Conservation (phyloP, 352 stramenopile genomes). For the Globisporangium nodosum region DNA sequence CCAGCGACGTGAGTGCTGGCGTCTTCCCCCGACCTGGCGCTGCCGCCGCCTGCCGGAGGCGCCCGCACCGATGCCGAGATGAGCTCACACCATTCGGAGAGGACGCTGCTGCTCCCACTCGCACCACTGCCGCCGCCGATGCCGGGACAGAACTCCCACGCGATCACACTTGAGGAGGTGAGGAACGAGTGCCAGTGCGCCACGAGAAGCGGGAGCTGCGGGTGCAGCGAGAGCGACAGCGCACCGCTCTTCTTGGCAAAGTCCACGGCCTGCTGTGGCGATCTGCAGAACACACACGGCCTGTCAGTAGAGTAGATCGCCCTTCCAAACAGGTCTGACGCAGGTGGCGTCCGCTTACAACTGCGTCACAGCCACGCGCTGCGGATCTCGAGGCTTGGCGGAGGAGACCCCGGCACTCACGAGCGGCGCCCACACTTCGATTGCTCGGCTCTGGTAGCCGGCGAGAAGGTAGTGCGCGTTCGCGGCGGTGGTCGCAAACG, state of each 20-base stretch:
- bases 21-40: slow-evolving; percentile 1
- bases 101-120: slow-evolving; percentile 18
- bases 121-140: slow-evolving; percentile 18
- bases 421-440: slow-evolving; percentile 47
- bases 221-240: slow-evolving; percentile 39
- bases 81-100: slow-evolving; percentile 16
- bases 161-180: slow-evolving; percentile 10
- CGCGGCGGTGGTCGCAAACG: slow-evolving; percentile 20
- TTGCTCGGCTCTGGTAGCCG: slow-evolving; percentile 46
- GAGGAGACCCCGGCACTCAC: neutral
- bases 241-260: slow-evolving; percentile 48
- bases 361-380: slow-evolving; percentile 24
- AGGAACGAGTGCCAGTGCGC: slow-evolving; percentile 32
- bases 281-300: slow-evolving; percentile 14
- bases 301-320: neutral
- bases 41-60: neutral
- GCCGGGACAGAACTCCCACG: slow-evolving; percentile 17
- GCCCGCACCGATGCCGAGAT: neutral
- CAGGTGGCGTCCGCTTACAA: slow-evolving; percentile 12
- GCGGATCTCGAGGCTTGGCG: slow-evolving; percentile 19
- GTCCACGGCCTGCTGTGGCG: slow-evolving; percentile 34
- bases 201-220: slow-evolving; percentile 32
- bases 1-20: slow-evolving; percentile 4
- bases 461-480: slow-evolving; percentile 30
- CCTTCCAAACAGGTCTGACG: neutral